phyloP scores from a whole-genome alignment of 257 asterid species.

The Jaltomata sinuosa region DNA sequence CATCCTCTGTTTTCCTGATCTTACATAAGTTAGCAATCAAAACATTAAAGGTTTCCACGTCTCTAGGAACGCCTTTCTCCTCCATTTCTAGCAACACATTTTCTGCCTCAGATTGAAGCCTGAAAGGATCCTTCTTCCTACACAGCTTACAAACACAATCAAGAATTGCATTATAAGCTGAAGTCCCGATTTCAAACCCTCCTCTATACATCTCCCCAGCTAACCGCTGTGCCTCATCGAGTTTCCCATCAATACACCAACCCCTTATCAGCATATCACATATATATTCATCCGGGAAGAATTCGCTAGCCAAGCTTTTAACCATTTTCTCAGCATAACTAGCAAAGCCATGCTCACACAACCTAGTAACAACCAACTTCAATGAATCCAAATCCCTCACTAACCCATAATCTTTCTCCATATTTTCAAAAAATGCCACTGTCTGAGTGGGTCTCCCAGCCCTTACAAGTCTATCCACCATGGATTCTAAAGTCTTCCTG shows the following conservation, averaged over 20 bases:
- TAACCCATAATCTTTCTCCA: conserved; percentile 72
- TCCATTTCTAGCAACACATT: conserved; percentile 74
- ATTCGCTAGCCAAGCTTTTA: conserved; percentile 68
- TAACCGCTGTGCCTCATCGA: conserved; percentile 70
- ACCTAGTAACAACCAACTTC: conserved; percentile 48
- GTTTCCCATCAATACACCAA: conserved; percentile 82
- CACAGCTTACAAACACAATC: conserved; percentile 88
- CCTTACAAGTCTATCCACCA: conserved; percentile 71
- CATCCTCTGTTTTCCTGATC: conserved; percentile 67
- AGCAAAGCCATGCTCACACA: conserved; percentile 70
- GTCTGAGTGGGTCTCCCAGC: conserved; percentile 66
- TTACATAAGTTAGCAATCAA: conserved; percentile 70
- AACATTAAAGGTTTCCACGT: conserved; percentile 82
- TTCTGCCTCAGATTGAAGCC: conserved; percentile 44
- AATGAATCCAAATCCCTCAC: conserved; percentile 41
- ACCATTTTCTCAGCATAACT: conserved; percentile 90
- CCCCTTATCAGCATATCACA: conserved; percentile 70
- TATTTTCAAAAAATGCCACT: conserved; percentile 57
- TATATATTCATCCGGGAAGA: conserved; percentile 73
- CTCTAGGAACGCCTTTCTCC: conserved; percentile 68
- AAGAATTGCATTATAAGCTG: conserved; percentile 60
- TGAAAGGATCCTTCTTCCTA: conserved; percentile 75
- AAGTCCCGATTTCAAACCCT: conserved; percentile 61
- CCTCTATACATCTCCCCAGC: conserved; percentile 79
- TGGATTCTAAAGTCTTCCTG: conserved; percentile 43